Percentiles rank a stretch among this genome's conserved stretches.
phyloP scores from a whole-genome alignment of 306 rosid species.

The Quercus variabilis region DNA sequence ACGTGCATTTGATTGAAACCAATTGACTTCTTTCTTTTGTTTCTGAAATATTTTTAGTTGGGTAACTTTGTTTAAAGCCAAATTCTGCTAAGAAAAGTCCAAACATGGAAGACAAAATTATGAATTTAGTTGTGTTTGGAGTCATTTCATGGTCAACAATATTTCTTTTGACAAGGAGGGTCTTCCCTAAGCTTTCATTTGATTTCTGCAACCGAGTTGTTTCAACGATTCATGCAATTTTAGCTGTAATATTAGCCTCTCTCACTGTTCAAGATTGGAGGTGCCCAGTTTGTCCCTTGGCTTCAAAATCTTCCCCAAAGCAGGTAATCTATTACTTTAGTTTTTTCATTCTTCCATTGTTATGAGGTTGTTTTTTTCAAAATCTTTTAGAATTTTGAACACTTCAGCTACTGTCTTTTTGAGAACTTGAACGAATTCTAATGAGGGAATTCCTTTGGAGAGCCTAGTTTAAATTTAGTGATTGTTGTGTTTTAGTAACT shows the following conservation, averaged over 20 bases:
- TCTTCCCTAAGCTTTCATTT: constrained; percentile 46
- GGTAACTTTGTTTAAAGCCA: neutral
- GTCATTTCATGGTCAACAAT: constrained; percentile 66
- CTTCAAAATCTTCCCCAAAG: constrained; percentile 46
- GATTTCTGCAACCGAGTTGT: constrained; percentile 67
- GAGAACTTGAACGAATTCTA: neutral
- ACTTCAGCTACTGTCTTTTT: too few relatives aligned
- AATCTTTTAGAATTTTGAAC: neutral
- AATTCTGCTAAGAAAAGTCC: neutral
- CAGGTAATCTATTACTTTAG: constrained; percentile 54
- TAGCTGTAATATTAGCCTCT: constrained; percentile 64
- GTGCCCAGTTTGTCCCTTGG: constrained; percentile 65
- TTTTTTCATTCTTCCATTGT: neutral
- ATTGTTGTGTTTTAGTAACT: neutral
- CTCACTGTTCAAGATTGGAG: constrained; percentile 66
- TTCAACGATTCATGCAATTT: constrained; percentile 62
- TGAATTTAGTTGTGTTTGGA: constrained; percentile 43
- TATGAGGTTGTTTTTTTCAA: neutral
- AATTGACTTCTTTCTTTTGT: neutral
- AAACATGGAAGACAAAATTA: constrained; percentile 42
- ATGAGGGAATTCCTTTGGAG: neutral
- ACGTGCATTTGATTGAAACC: too few relatives aligned
- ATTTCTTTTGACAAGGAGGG: constrained; percentile 43
- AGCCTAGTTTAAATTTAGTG: too few relatives aligned
- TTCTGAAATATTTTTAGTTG: neutral